These are phyloP conservation scores for Choanephora cucurbitarum DNA, from an alignment of 371 early-diverging fungal species.

Conservation along the genomic window DNA sequence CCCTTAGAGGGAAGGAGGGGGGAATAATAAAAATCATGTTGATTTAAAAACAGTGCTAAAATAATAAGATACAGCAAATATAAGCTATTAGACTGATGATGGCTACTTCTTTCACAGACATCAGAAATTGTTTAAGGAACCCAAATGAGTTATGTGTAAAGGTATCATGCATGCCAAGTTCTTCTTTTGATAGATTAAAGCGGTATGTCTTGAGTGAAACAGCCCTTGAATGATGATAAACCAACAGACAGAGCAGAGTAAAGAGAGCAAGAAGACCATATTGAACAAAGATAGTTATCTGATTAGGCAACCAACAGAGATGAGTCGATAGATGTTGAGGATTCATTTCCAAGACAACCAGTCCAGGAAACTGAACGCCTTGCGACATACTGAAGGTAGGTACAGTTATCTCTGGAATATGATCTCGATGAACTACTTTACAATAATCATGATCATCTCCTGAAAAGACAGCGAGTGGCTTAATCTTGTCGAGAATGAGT, in stretches of 20 bases:
- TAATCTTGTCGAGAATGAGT: slow-evolving; percentile 58
- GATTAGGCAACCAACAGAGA: slow-evolving; percentile 46
- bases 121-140: background rate
- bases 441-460: slow-evolving; percentile 97
- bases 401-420: slow-evolving; percentile 41
- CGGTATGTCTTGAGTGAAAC: background rate
- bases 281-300: slow-evolving; percentile 34
- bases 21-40: too few relatives aligned
- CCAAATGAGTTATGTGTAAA: too few relatives aligned
- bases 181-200: slow-evolving; percentile 9
- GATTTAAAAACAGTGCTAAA: slow-evolving; percentile 10
- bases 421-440: slow-evolving; percentile 35
- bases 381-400: slow-evolving; percentile 65
- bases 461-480: slow-evolving; percentile 76
- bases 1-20: too few relatives aligned
- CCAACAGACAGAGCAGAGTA: slow-evolving; percentile 13
- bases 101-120: slow-evolving; percentile 23
- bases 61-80: slow-evolving; percentile 24
- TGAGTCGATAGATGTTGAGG: slow-evolving; percentile 12
- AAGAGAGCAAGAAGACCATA: slow-evolving; percentile 28
- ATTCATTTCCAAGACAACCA: slow-evolving; percentile 31
- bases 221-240: background rate
- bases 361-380: slow-evolving; percentile 50
- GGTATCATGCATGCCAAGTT: background rate
- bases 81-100: slow-evolving; percentile 21